These are phyloP conservation scores for Microbotryum intermedium DNA, from an alignment of 1,284 basidiomycete species.

Conservation along the genomic window DNA sequence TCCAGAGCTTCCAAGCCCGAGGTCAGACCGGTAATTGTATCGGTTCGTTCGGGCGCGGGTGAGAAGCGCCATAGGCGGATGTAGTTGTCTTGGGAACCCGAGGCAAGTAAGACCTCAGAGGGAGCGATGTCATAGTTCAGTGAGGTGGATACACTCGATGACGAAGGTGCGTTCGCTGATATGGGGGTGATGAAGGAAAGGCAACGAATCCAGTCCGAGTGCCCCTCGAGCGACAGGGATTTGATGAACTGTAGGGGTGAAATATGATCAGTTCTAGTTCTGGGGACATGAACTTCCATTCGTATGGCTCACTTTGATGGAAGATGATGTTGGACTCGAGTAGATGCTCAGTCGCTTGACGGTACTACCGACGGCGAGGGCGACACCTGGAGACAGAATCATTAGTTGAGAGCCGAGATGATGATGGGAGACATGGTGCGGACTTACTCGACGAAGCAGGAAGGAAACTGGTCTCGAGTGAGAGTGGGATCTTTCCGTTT, in stretches of 20 bases:
- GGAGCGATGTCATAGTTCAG: slow-evolving; percentile 35
- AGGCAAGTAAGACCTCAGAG: slow-evolving; percentile 58
- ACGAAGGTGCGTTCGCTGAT: slow-evolving; percentile 23
- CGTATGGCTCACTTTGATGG: background rate
- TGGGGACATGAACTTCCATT: slow-evolving; percentile 4
- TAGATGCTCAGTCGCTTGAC: slow-evolving; percentile 67
- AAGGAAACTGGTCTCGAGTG: slow-evolving; percentile 55
- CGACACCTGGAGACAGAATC: slow-evolving; percentile 45
- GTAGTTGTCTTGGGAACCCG: slow-evolving; percentile 84
- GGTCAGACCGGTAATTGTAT: background rate
- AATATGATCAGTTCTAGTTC: background rate
- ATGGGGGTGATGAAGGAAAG: slow-evolving; percentile 55
- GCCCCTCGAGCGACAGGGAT: slow-evolving; percentile 59
- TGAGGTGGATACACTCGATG: slow-evolving; percentile 37
- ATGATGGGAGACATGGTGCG: background rate
- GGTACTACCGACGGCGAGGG: slow-evolving; percentile 70
- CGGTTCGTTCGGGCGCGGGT: background rate
- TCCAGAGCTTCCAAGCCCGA: slow-evolving; percentile 2
- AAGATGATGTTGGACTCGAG: slow-evolving; percentile 34
- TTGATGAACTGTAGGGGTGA: slow-evolving; percentile 34
- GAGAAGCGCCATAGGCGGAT: slow-evolving; percentile 74
- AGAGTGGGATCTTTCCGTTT: slow-evolving; percentile 63
- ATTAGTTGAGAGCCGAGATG: background rate
- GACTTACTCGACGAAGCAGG: slow-evolving; percentile 57
- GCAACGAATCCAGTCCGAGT: slow-evolving; percentile 86